These are phyloP conservation scores for Malus sieversii DNA, from an alignment of 306 rosid genomes.

Conservation along the genomic window DNA sequence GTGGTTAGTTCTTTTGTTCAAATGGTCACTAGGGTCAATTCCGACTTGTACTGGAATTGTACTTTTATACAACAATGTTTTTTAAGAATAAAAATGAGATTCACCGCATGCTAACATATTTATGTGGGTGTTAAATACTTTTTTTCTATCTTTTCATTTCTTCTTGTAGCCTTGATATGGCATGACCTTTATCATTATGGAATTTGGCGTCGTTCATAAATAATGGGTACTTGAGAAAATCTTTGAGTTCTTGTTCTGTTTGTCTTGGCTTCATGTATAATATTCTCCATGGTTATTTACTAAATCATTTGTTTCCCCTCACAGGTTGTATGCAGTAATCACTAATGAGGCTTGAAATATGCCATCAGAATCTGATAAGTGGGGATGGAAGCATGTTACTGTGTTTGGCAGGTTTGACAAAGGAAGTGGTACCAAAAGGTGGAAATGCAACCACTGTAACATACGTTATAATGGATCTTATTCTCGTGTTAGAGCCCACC, in stretches of 20 bases:
- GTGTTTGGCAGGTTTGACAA: constrained; percentile 63
- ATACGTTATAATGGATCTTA: constrained; percentile 50
- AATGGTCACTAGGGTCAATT: not conserved
- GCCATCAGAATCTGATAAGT: constrained; percentile 47
- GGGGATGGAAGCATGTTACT: constrained; percentile 61
- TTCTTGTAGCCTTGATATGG: not conserved
- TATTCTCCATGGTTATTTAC: not conserved
- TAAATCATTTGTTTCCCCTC: too few relatives aligned
- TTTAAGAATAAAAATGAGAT: not conserved
- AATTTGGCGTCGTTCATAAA: not conserved
- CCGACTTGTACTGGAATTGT: not conserved
- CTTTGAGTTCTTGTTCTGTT: not conserved
- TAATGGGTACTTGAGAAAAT: not conserved
- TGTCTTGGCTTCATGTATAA: not conserved
- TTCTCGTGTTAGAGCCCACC: constrained; percentile 60
- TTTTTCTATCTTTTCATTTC: not conserved
- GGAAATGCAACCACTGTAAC: constrained; percentile 64
- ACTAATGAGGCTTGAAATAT: constrained; percentile 15
- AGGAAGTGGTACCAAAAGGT: constrained; percentile 55
- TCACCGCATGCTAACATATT: not conserved
- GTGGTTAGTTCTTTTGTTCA: not conserved
- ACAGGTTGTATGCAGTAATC: not conserved
- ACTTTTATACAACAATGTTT: not conserved
- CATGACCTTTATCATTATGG: not conserved
- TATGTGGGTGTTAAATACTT: not conserved